Percentiles rank a stretch among this genome's conserved stretches.
Evolutionary conservation across 202 grass and related monocot genomes (phyloP).

Genomic region (Sporobolus alterniflorus): DNA sequence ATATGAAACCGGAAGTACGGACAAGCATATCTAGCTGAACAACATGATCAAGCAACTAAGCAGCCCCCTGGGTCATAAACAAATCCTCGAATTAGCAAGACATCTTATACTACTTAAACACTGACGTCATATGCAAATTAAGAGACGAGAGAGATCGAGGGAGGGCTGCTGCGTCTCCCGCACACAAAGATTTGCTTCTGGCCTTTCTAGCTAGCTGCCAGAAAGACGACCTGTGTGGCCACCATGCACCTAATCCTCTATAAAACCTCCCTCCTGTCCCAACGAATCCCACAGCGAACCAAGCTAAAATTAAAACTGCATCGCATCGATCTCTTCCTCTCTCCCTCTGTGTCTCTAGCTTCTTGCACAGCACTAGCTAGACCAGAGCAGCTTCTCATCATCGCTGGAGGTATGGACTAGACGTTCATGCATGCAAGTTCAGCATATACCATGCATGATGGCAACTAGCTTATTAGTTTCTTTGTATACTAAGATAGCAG

Average conservation of each 20-base stretch:
- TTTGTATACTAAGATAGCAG: background rate
- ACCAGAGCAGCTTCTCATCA: background rate
- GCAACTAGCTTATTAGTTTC: no score
- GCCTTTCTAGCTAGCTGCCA: background rate
- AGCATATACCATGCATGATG: background rate
- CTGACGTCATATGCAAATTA: no score
- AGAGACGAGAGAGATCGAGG: background rate
- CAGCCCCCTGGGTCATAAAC: background rate
- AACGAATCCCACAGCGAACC: slow-evolving; percentile 39
- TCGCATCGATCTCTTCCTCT: background rate
- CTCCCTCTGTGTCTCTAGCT: background rate
- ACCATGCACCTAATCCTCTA: slow-evolving; percentile 49
- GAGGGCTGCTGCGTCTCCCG: slow-evolving; percentile 54
- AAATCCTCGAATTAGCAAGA: background rate
- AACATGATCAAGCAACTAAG: background rate
- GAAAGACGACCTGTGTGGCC: background rate
- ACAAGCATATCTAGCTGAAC: slow-evolving; percentile 23
- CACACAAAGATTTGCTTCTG: slow-evolving; percentile 60
- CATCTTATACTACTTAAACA: background rate
- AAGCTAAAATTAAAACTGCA: background rate
- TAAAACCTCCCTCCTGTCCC: slow-evolving; percentile 49
- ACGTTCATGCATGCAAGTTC: background rate
- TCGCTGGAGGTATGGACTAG: background rate
- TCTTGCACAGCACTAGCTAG: no score
- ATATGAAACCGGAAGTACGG: background rate